Evolutionary conservation across 2,329 filamentous ascomycete genomes (phyloP).

Genomic region (Thielaviopsis ethacetica): DNA sequence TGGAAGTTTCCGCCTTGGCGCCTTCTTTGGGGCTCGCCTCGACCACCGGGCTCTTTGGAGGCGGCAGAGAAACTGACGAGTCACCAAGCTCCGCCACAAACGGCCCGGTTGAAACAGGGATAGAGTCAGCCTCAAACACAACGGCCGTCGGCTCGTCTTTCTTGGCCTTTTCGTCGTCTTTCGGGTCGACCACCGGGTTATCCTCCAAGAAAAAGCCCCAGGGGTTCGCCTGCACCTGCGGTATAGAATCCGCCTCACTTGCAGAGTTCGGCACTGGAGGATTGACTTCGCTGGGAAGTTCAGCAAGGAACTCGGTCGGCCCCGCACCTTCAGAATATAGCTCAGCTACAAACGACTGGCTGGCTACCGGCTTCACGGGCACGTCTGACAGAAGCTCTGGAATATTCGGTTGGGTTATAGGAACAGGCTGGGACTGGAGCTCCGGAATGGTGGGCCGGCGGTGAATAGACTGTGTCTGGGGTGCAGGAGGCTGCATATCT

Average conservation of each 20-base stretch:
- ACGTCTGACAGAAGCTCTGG: background rate
- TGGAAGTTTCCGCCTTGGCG: too few relatives aligned
- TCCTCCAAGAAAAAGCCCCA: slow-evolving; percentile 14
- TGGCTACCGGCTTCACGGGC: background rate
- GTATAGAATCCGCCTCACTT: background rate
- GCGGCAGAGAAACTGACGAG: background rate
- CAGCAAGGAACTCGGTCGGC: slow-evolving; percentile 1
- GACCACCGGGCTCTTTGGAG: background rate
- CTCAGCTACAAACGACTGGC: slow-evolving; percentile 7
- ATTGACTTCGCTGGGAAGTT: slow-evolving; percentile 6
- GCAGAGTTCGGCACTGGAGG: background rate
- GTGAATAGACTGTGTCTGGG: too few relatives aligned
- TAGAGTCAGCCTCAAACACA: background rate
- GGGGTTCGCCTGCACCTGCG: slow-evolving; percentile 11
- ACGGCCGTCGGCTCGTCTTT: background rate
- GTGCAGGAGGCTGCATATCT: background rate
- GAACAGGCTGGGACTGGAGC: background rate
- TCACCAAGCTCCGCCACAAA: background rate
- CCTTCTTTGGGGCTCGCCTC: too few relatives aligned
- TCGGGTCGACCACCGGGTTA: slow-evolving; percentile 1
- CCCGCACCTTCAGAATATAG: background rate
- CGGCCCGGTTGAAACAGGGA: background rate
- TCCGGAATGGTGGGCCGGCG: background rate
- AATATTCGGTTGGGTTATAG: background rate
- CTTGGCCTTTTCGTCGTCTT: background rate